Base-by-base conservation (phyloP, 176 grass and related monocot species). In the Cenchrus americanus region DNA sequence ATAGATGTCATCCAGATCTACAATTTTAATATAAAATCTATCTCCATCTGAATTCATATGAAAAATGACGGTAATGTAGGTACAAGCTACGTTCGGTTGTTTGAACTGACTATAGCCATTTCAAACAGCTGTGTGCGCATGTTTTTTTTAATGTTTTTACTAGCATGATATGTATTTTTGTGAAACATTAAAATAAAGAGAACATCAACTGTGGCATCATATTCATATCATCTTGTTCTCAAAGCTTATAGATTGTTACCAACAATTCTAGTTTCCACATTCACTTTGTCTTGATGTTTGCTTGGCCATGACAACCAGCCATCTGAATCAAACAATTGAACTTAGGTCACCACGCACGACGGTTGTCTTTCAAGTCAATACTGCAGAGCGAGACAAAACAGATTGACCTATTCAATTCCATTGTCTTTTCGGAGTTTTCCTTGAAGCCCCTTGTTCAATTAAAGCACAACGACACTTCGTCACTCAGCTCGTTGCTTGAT, bases 371-470 rank as follows among this genome's bases (percentile, higher is more conserved):
- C 41, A 1, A 80, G 67, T 86, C 84, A 63, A 80, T 73, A 19
- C 32, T 80, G 54, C 21, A 43, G 54, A 54, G 57, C 73, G 44
- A 44, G 44, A 44, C 76, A 72, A 53, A 53, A 19, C 66, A 73
- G 14, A 73, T 26, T 43, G 84, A 80, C 84, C 12, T 0, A 30
- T 73, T 80, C 76, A 44, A 44, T 44, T 44, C 43, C 43, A 69
- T 10, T 40, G 15, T 11, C n/a, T 22, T 73, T 14, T 40, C 32
- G 15, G 3, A 19, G 7, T 68, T 48, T 46, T 58, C 17, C 17
- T 6, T 8, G 14, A 66, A 40, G 73, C 22, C 75, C 34, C 34
- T 10, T 26, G 55, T 62, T 85, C 75, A 86, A 86, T 80, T 68
- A 66, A 86, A 44, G 47, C 58, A 73, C 76, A 71, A 59, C 40